Evolutionary conservation across 2,329 filamentous ascomycete genomes (phyloP).

Genomic region (Monosporascus sp.): DNA sequence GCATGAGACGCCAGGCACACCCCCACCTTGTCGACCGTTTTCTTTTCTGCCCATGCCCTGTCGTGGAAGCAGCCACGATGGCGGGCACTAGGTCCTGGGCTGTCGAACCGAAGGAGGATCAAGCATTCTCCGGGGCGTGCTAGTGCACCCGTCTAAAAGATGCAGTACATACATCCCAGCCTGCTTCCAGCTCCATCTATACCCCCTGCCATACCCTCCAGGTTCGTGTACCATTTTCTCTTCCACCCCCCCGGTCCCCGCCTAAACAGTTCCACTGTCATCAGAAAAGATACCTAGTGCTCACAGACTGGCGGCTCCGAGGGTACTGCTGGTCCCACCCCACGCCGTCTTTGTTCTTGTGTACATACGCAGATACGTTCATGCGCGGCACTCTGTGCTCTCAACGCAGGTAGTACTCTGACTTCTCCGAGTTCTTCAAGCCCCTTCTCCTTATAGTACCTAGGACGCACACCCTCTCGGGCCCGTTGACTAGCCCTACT

Average conservation of each 20-base stretch:
- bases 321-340: neutral
- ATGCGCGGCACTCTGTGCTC: neutral
- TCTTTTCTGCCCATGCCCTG: neutral
- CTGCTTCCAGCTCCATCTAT: neutral
- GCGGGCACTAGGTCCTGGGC: neutral
- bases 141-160: neutral
- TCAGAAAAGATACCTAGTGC: neutral
- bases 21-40: neutral
- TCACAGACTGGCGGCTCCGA: neutral
- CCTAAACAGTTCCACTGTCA: neutral
- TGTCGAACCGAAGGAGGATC: neutral
- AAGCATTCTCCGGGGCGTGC: neutral
- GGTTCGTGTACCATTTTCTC: neutral
- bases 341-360: neutral
- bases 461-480: neutral
- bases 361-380: neutral
- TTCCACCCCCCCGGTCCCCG: neutral
- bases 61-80: neutral
- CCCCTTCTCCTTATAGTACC: neutral
- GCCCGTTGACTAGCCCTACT: neutral
- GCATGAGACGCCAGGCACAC: neutral
- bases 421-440: neutral
- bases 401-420: neutral
- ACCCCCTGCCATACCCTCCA: neutral
- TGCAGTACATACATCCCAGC: neutral